Evolutionary conservation across 2,329 filamentous ascomycete genomes (phyloP), one percentile per base, ranked within the genome.

Genomic region (Tolypocladium endophyticum): DNA sequence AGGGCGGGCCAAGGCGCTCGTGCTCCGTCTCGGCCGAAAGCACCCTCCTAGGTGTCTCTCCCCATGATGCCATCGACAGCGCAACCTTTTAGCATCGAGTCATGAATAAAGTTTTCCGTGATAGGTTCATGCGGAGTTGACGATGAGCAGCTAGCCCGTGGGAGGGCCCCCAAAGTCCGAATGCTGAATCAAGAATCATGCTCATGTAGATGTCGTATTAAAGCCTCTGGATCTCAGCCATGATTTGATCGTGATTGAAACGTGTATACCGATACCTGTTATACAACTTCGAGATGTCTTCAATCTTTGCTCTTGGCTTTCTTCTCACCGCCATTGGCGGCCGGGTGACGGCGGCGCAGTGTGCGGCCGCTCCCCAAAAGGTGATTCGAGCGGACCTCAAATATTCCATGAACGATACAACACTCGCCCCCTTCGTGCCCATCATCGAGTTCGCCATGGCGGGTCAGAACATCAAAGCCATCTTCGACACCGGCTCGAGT

Each of bases 401-500:
- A 5, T 39, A 56, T 8, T 30, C 38, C n/a, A n/a, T n/a, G n/a
- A 14, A 56, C 5, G 25, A 28, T 18, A 14, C 14, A 2, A 39
- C 30, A 7, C 38, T 43, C 25, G 54, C 12, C 8, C 54, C 54
- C 6, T 61, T 59, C 25, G 38, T 56, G n/a, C 59, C 55, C 5
- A 54, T 60, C 45, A 47, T 60, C 28, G 56, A 60, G 12, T 60
- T 58, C 56, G 1, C 36, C 14, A 33, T 60, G 16, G 59, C 43
- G 14, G 50, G 25, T 2, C 59, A 60, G 23, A 18, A 3, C 3
- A 36, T 60, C 16, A 54, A 7, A 23, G 59, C 25, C 28, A 52
- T 60, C 7, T 53, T 60, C 25, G 59, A 60, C 18, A 60, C 59
- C 9, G 59, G 59, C 8, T 58, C 55, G 36, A 50, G 55, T 28